A percentile compares a stretch with the other conserved stretches of the same genome.
These are phyloP conservation scores for Leptographium radiaticola DNA, from an alignment of 2,329 filamentous ascomycete species.

Conservation along the genomic window DNA sequence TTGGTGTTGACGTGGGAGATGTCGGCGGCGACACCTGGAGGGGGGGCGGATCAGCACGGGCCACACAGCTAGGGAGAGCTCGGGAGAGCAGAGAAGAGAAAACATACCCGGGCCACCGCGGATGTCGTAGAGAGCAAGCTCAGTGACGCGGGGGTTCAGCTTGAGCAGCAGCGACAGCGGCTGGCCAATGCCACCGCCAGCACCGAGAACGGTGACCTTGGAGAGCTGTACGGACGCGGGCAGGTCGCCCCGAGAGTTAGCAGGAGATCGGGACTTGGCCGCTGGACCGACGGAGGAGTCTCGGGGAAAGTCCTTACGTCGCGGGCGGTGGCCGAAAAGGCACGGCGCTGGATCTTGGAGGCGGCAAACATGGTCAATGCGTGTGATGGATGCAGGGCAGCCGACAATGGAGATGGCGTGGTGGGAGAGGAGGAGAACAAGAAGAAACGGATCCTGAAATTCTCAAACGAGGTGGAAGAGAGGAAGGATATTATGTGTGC, in stretches of 20 bases:
- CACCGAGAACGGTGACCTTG: conserved; percentile 96
- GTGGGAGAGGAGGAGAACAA: neutral
- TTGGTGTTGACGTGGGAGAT: conserved; percentile 99
- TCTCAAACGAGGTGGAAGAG: neutral
- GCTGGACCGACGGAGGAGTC: conserved; percentile 7
- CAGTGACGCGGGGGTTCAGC: conserved; percentile 88
- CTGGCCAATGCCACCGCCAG: conserved; percentile 95
- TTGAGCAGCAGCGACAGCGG: conserved; percentile 95
- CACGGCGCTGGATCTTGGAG: conserved; percentile 58
- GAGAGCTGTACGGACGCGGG: conserved; percentile 50
- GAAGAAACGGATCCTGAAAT: neutral
- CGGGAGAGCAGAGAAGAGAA: neutral
- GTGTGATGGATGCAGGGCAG: neutral
- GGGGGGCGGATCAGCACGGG: neutral
- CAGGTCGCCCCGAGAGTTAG: neutral
- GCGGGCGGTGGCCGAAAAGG: conserved; percentile 68
- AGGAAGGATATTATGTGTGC: conserved; percentile 4
- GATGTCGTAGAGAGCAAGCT: conserved; percentile 97
- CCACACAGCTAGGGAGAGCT: neutral
- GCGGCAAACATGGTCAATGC: conserved; percentile 54
- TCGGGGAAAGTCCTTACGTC: conserved; percentile 41
- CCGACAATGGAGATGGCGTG: neutral
- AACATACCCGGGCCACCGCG: conserved; percentile 76
- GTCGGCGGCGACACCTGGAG: conserved; percentile 86
- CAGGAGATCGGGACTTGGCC: conserved; percentile 8